Evolutionary conservation across 1,284 basidiomycete genomes (phyloP).

Genomic region (Cryptococcus deneoformans): DNA sequence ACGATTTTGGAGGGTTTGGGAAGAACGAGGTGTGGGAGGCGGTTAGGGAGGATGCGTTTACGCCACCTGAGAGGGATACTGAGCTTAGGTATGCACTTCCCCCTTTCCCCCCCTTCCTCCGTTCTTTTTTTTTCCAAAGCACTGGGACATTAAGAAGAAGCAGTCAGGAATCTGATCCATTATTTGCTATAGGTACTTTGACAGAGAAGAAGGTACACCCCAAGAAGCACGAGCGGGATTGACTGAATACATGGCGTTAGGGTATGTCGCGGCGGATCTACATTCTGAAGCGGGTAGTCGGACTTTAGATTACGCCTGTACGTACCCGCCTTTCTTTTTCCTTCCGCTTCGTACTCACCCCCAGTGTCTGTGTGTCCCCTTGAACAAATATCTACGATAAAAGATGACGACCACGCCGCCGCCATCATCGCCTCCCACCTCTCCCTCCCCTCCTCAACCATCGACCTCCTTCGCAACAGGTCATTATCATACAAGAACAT

Average conservation of each 20-base stretch:
- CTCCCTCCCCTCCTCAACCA: background rate
- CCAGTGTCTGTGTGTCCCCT: no score
- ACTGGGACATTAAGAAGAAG: no score
- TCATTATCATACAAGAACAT: slow-evolving; percentile 59
- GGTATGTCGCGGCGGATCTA: slow-evolving; percentile 74
- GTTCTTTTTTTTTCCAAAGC: background rate
- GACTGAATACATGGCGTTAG: slow-evolving; percentile 62
- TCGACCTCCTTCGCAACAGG: slow-evolving; percentile 56
- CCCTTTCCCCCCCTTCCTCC: background rate
- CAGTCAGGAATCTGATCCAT: background rate
- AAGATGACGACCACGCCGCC: slow-evolving; percentile 75
- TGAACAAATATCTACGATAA: slow-evolving; percentile 1
- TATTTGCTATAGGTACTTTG: slow-evolving; percentile 57
- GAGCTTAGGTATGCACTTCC: slow-evolving; percentile 53
- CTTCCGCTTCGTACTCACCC: background rate
- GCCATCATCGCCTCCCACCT: slow-evolving; percentile 56
- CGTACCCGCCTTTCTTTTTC: slow-evolving; percentile 21
- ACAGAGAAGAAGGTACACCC: slow-evolving; percentile 74
- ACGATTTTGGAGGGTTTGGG: slow-evolving; percentile 56
- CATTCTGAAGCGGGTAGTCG: slow-evolving; percentile 75
- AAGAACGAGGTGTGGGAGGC: slow-evolving; percentile 66
- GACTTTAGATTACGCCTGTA: slow-evolving; percentile 75
- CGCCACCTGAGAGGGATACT: slow-evolving; percentile 61
- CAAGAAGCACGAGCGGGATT: slow-evolving; percentile 79
- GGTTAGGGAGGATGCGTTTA: slow-evolving; percentile 65